Base-by-base conservation (phyloP, 148 eudicot species). In the Pharnaceum exiguum region DNA sequence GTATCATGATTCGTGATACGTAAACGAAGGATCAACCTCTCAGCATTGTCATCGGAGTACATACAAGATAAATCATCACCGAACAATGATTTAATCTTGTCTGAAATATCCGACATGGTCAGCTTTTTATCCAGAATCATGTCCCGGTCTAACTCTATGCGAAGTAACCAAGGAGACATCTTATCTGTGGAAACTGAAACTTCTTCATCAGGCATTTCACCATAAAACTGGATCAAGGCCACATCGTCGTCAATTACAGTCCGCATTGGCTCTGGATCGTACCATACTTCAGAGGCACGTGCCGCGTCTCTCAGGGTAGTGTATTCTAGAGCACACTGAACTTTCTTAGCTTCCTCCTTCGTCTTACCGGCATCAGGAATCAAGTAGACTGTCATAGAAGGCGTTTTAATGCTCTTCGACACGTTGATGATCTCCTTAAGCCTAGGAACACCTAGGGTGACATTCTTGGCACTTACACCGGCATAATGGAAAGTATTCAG, bases 401-500 rank as follows among this genome's bases (percentile, higher is more conserved):
- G 99, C 30, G 99, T 93, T 69, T 93, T 93, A 11, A 89, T 93
- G 71, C 86, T 93, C 65, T 93, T 93, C 56, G 99, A 96, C 65
- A 93, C 99, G 51, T 93, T 93, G 63, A 93, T 88, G 46, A 93
- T 93, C 63, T 93, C 99, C 67, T 95, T 85, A 86, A 93, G 80
- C 80, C 99, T 71, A 7, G 99, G 99, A 65, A 93, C 99, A 62
- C 99, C 99, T 40, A 93, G 82, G 59, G 99, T 93, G 66, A 93
- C 99, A 78, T 93, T 93, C 82, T 93, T 93, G 27, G 99, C 99
- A 83, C 99, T 93, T 50, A 93, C 99, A 85, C 99, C 99, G 81
- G 99, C 96, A 85, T 83, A 93, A 45, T 93, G 99, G 66, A 93
- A 93, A 33, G 99, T 93, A 55, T 93, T 93, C 4, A 93, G 85